Evolutionary conservation across 2,329 filamentous ascomycete genomes (phyloP).

Genomic region (Paracoccidioides lutzii): DNA sequence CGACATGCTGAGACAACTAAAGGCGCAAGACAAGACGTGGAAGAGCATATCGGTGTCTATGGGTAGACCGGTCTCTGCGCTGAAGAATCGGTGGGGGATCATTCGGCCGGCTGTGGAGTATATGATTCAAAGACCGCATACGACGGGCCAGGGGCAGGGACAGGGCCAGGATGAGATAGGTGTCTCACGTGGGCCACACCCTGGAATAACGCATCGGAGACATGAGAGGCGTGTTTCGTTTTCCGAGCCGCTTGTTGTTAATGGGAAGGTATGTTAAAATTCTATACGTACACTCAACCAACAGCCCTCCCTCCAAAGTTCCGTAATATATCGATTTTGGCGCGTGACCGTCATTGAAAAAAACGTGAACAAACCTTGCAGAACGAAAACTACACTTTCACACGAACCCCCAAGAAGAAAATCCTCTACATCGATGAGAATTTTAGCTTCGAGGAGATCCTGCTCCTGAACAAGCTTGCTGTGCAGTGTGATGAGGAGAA

Average conservation of each 20-base stretch:
- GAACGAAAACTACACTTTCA: background rate
- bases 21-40: slow-evolving; percentile 14
- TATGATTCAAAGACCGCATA: background rate
- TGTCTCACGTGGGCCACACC: background rate
- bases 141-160: background rate
- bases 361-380: background rate
- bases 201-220: slow-evolving; percentile 1
- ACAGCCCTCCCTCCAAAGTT: no score
- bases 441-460: slow-evolving; percentile 16
- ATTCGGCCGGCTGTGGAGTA: slow-evolving; percentile 5
- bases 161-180: background rate
- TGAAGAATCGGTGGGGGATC: slow-evolving; percentile 16
- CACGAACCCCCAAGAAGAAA: background rate
- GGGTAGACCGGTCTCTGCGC: slow-evolving; percentile 14
- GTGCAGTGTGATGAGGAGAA: slow-evolving; percentile 30
- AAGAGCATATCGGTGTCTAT: slow-evolving; percentile 15
- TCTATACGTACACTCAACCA: background rate
- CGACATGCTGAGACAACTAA: slow-evolving; percentile 12
- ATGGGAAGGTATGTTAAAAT: background rate
- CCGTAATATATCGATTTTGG: no score
- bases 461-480: slow-evolving; percentile 32
- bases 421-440: slow-evolving; percentile 18
- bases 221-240: slow-evolving; percentile 7
- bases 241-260: slow-evolving; percentile 5
- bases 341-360: no score